Conservation (phyloP, 106 monocot genomes). For the Platanthera zijinensis region DNA sequence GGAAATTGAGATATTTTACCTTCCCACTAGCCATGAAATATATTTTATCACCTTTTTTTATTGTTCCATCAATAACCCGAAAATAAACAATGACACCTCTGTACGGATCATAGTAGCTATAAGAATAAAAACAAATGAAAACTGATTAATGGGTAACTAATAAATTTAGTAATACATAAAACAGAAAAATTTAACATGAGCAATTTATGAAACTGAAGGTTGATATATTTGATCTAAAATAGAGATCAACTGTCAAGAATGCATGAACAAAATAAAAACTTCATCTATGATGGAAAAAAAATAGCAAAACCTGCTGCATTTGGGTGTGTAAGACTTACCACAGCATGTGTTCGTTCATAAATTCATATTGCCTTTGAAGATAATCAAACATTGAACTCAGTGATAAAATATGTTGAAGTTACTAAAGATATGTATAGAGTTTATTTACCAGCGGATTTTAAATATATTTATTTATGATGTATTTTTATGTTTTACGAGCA, state of each 20-base stretch:
- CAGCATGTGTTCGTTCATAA: no score
- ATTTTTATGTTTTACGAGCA: no score
- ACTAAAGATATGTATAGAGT: no score
- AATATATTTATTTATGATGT: no score
- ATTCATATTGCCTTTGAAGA: neutral
- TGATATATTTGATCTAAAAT: neutral
- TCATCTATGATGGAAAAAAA: neutral
- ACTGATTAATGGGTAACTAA: neutral
- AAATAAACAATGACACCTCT: constrained; percentile 98
- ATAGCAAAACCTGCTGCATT: neutral
- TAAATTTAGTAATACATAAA: neutral
- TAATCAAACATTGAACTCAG: neutral
- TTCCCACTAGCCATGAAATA: constrained; percentile 99
- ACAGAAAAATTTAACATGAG: neutral
- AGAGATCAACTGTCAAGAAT: neutral
- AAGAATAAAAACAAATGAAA: constrained; percentile 8
- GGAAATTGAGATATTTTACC: constrained; percentile 25
- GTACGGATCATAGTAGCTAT: constrained; percentile 96
- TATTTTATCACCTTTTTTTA: constrained; percentile 83
- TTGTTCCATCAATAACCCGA: constrained; percentile 82
- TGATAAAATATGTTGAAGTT: no score
- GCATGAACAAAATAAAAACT: neutral
- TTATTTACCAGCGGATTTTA: no score
- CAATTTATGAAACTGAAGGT: neutral
- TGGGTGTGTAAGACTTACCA: neutral